Percentiles rank a stretch among this genome's conserved stretches.
Conservation (phyloP, 2,329 filamentous ascomycete genomes). For the Dothideomycetes sp. region DNA sequence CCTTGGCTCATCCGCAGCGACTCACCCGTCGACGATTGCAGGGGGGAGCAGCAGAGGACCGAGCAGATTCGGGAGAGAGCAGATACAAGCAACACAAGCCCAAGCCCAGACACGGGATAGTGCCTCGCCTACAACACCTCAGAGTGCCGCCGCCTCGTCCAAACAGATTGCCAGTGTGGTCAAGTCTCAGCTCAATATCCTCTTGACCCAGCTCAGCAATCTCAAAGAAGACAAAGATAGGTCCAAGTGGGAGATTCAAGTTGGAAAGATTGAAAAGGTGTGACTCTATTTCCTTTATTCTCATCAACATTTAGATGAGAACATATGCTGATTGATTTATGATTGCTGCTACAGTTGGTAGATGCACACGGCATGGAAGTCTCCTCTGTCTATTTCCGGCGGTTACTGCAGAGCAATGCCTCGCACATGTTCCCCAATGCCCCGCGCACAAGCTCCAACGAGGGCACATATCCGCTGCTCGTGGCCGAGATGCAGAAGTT, state of each 20-base stretch:
- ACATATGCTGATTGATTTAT: not conserved
- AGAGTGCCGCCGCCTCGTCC: slow-evolving; percentile 29
- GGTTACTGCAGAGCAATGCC: slow-evolving; percentile 84
- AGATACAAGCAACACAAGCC: too few relatives aligned
- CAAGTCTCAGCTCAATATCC: slow-evolving; percentile 86
- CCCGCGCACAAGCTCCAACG: slow-evolving; percentile 37
- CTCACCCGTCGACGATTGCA: slow-evolving; percentile 32
- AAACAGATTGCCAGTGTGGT: slow-evolving; percentile 73
- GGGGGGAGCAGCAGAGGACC: slow-evolving; percentile 43
- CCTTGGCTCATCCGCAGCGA: slow-evolving; percentile 43
- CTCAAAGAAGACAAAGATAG: slow-evolving; percentile 90
- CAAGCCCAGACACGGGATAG: slow-evolving; percentile 47
- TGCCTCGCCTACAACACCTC: slow-evolving; percentile 37
- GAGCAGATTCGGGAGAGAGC: slow-evolving; percentile 47
- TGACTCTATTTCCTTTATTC: slow-evolving; percentile 16
- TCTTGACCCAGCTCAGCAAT: slow-evolving; percentile 57
- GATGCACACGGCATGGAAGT: slow-evolving; percentile 99
- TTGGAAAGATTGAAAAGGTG: slow-evolving; percentile 86
- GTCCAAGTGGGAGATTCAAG: slow-evolving; percentile 84
- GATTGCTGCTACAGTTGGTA: slow-evolving; percentile 56
- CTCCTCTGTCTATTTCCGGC: slow-evolving; percentile 89
- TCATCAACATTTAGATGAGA: not conserved
- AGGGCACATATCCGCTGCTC: slow-evolving; percentile 75
- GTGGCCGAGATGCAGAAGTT: slow-evolving; percentile 79
- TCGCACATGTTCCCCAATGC: slow-evolving; percentile 77